A percentile compares a stretch with the other conserved stretches of the same genome.
Conservation (phyloP, 352 stramenopile species). For the Sclerospora graminicola region DNA sequence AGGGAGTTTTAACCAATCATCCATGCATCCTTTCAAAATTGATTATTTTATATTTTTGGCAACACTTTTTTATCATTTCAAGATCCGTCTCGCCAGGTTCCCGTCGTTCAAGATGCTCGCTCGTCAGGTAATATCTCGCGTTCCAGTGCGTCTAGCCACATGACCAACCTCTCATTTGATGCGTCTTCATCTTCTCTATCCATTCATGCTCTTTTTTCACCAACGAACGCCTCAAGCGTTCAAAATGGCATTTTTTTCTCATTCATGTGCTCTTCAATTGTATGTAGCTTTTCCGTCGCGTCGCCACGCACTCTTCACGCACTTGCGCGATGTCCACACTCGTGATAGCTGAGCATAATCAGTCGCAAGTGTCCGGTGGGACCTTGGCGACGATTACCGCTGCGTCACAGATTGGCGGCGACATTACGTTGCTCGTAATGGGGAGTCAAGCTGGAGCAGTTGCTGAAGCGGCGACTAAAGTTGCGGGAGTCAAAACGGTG, state of each 20-base stretch:
- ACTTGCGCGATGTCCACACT: slow-evolving; percentile 54
- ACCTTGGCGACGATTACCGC: slow-evolving; percentile 85
- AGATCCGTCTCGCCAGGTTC: too few species aligned
- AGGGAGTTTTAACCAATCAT: background rate
- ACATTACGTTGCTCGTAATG: slow-evolving; percentile 72
- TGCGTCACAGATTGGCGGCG: slow-evolving; percentile 67
- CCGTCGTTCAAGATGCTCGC: slow-evolving; percentile 18
- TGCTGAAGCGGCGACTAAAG: slow-evolving; percentile 59
- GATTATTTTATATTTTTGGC: background rate
- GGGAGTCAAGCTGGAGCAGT: slow-evolving; percentile 49
- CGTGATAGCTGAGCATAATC: slow-evolving; percentile 86
- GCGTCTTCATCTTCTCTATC: background rate
- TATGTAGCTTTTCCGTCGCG: slow-evolving; percentile 39
- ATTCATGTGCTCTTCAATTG: background rate
- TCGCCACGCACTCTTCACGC: slow-evolving; percentile 22
- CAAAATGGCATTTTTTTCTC: background rate
- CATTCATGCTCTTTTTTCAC: background rate
- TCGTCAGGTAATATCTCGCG: slow-evolving; percentile 17
- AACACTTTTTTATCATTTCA: background rate
- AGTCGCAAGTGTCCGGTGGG: slow-evolving; percentile 43
- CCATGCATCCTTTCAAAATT: background rate
- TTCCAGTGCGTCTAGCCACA: background rate
- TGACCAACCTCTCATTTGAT: background rate
- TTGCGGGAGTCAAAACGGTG: slow-evolving; percentile 73
- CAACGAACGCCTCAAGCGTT: background rate